These are phyloP conservation scores for Ilyonectria sp. DNA, from an alignment of 2,329 filamentous ascomycete species.

Conservation along the genomic window DNA sequence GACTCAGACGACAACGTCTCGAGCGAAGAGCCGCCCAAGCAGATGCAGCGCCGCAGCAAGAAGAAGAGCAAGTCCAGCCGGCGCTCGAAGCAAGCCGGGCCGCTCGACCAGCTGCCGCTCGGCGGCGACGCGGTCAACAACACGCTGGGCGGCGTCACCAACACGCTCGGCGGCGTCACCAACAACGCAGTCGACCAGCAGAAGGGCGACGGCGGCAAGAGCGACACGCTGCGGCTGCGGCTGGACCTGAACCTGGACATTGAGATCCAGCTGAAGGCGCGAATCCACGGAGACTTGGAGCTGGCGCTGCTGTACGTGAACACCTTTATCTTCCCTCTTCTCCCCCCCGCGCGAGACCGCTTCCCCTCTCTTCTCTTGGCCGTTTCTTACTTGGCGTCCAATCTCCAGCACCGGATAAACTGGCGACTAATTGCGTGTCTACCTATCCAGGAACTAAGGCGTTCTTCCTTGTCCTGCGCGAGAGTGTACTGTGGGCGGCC, in stretches of 20 bases:
- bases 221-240: slow-evolving; percentile 77
- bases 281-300: slow-evolving; percentile 88
- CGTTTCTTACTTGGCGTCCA: slow-evolving; percentile 47
- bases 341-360: background rate
- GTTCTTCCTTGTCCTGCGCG: slow-evolving; percentile 28
- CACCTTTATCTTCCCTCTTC: slow-evolving; percentile 4
- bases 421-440: slow-evolving; percentile 34
- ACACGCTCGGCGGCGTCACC: slow-evolving; percentile 59
- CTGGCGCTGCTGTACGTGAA: slow-evolving; percentile 75
- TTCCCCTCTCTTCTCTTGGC: slow-evolving; percentile 24
- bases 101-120: slow-evolving; percentile 57
- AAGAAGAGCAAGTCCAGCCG: slow-evolving; percentile 50
- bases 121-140: slow-evolving; percentile 55
- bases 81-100: slow-evolving; percentile 46
- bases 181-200: slow-evolving; percentile 56
- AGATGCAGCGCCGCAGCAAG: slow-evolving; percentile 45
- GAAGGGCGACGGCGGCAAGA: slow-evolving; percentile 58
- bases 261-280: slow-evolving; percentile 88
- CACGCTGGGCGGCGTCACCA: slow-evolving; percentile 57
- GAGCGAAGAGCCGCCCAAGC: slow-evolving; percentile 44
- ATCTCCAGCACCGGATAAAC: slow-evolving; percentile 48
- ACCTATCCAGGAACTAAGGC: slow-evolving; percentile 45
- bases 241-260: slow-evolving; percentile 87
- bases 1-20: slow-evolving; percentile 45
- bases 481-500: background rate